Conservation (phyloP, 2,329 filamentous ascomycete genomes). For the Meredithiella fracta region DNA sequence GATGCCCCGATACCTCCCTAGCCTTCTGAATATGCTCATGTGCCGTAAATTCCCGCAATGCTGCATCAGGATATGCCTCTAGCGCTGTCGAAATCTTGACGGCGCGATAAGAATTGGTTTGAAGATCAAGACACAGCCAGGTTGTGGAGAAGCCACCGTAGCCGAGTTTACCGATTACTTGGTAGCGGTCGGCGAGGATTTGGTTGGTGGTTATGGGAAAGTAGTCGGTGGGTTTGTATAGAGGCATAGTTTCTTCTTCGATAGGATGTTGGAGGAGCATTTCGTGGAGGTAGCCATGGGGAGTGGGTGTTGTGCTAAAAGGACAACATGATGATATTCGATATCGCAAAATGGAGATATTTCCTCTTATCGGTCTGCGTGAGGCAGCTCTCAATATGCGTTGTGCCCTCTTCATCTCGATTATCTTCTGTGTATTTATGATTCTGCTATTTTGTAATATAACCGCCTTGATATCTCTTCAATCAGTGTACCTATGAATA, state of each 20-base stretch:
- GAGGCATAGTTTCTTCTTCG: constrained; percentile 18
- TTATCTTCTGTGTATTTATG: no score
- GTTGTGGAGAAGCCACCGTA: constrained; percentile 19
- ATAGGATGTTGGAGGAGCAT: constrained; percentile 15
- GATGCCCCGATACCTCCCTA: constrained; percentile 3
- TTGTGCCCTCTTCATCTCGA: no score
- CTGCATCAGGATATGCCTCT: not conserved
- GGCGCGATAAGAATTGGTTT: constrained; percentile 9
- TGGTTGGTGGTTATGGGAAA: constrained; percentile 18
- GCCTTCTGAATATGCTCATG: constrained; percentile 7
- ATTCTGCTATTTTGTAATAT: no score
- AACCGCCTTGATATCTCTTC: not conserved
- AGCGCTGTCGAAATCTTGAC: constrained; percentile 8
- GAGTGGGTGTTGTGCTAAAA: not conserved
- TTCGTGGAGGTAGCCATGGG: constrained; percentile 10
- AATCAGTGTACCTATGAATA: not conserved
- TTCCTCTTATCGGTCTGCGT: no score
- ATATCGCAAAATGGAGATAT: no score
- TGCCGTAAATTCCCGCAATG: not conserved
- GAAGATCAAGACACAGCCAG: constrained; percentile 18
- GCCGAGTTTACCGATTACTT: constrained; percentile 19
- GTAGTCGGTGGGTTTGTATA: constrained; percentile 17
- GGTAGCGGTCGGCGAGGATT: constrained; percentile 16
- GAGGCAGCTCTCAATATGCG: no score
- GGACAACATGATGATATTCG: no score